These are phyloP conservation scores for Mycothermus thermophilus DNA, from an alignment of 495 filamentous ascomycete species.

Conservation along the genomic window DNA sequence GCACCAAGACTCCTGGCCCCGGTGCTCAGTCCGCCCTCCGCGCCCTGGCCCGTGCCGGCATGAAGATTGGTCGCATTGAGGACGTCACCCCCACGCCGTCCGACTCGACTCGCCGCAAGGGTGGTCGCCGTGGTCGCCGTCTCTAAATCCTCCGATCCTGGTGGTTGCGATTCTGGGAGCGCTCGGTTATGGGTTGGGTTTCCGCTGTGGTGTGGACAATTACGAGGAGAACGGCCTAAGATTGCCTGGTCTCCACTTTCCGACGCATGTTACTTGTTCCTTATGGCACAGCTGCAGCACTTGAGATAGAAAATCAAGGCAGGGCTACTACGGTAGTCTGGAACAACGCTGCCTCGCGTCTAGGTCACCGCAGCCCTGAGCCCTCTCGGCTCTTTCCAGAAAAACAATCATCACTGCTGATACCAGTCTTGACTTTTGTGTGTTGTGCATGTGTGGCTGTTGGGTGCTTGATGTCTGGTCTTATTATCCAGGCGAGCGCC, in stretches of 20 bases:
- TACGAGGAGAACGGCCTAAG: constrained; percentile 53
- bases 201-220: constrained; percentile 44
- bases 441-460: not conserved
- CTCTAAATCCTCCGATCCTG: constrained; percentile 45
- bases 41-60: constrained; percentile 92
- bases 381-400: constrained; percentile 1
- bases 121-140: constrained; percentile 99
- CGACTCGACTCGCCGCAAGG: constrained; percentile 97
- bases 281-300: constrained; percentile 36
- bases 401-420: constrained; percentile 2
- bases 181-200: constrained; percentile 31
- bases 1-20: constrained; percentile 98
- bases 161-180: constrained; percentile 21
- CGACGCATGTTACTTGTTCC: constrained; percentile 40
- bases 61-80: constrained; percentile 99
- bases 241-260: constrained; percentile 51
- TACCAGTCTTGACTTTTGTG: not conserved
- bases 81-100: constrained; percentile 98
- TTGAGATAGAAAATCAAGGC: constrained; percentile 22
- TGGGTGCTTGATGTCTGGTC: too few species aligned
- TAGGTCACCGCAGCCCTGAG: constrained; percentile 4
- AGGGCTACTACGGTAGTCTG: constrained; percentile 15
- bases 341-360: constrained; percentile 10
- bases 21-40: constrained; percentile 98
- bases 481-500: too few species aligned